Percentiles rank a stretch among this genome's conserved stretches.
phyloP scores from a whole-genome alignment of 352 stramenopile genomes.

The Phytopythium ostracodes region DNA sequence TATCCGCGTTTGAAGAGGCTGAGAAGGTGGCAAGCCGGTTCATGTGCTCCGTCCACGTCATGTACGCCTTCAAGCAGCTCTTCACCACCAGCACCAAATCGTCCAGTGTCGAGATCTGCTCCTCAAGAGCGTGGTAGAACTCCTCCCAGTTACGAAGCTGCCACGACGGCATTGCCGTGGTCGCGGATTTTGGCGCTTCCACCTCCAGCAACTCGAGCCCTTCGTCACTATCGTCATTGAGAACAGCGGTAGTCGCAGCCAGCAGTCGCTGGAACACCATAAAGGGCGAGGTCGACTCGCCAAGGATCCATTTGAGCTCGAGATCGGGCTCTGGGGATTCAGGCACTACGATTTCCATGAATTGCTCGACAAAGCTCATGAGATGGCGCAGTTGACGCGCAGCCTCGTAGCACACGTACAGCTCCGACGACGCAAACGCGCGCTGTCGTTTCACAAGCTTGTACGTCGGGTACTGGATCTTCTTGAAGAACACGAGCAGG shows the following conservation, averaged over 20 bases:
- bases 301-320: constrained; percentile 42
- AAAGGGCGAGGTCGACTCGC: constrained; percentile 31
- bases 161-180: constrained; percentile 22
- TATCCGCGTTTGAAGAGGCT: background rate
- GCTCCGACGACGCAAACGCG: constrained; percentile 45
- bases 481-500: constrained; percentile 70
- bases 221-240: constrained; percentile 19
- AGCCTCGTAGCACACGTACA: constrained; percentile 67
- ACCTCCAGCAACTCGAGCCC: constrained; percentile 12
- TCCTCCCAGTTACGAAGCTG: constrained; percentile 50
- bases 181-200: background rate
- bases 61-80: constrained; percentile 40
- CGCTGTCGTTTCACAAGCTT: constrained; percentile 23
- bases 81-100: constrained; percentile 51
- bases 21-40: background rate
- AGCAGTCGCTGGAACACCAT: constrained; percentile 46
- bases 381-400: constrained; percentile 50
- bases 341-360: constrained; percentile 29
- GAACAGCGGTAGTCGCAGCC: constrained; percentile 5
- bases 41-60: constrained; percentile 31
- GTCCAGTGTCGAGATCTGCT: constrained; percentile 45
- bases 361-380: constrained; percentile 40
- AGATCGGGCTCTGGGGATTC: constrained; percentile 39
- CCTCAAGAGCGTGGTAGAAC: constrained; percentile 32
- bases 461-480: constrained; percentile 58